A percentile compares a stretch with the other conserved stretches of the same genome.
phyloP scores from a whole-genome alignment of 495 filamentous ascomycete species.

The Aspergillus haitiensis region DNA sequence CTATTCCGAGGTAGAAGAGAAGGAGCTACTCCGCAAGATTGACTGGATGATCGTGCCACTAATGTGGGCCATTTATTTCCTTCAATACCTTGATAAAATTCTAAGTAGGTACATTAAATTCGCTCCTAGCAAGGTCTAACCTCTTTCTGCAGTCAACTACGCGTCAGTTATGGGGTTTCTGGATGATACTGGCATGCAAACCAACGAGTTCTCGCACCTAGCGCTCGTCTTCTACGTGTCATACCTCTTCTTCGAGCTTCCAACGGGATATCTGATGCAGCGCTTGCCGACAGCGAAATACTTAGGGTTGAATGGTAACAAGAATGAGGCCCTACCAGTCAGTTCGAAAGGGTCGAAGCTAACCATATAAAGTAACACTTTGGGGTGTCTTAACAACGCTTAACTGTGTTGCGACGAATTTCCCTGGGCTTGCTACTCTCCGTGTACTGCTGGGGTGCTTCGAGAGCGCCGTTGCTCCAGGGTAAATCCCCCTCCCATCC shows the following conservation, averaged over 20 bases:
- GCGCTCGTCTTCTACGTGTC: constrained; percentile 57
- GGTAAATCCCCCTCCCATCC: constrained; percentile 33
- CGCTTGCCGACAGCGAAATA: constrained; percentile 50
- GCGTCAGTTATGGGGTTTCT: constrained; percentile 60
- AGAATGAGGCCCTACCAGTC: neutral
- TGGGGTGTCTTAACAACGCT: constrained; percentile 62
- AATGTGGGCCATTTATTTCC: constrained; percentile 53
- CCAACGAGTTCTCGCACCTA: constrained; percentile 55
- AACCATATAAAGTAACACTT: constrained; percentile 35
- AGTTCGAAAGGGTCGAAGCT: neutral
- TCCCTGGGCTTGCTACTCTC: constrained; percentile 43
- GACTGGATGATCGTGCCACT: constrained; percentile 45
- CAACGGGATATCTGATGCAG: constrained; percentile 46
- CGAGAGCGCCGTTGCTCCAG: constrained; percentile 62
- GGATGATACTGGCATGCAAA: constrained; percentile 50
- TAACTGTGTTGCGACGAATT: constrained; percentile 56
- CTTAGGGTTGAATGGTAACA: constrained; percentile 47
- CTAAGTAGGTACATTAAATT: constrained; percentile 33
- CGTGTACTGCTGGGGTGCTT: constrained; percentile 67
- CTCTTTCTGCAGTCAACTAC: constrained; percentile 41
- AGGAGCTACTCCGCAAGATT: constrained; percentile 39
- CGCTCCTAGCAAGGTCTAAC: neutral
- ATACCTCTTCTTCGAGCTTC: constrained; percentile 41
- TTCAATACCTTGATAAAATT: constrained; percentile 69
- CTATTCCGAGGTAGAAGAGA: constrained; percentile 33